Percentiles rank a stretch among this genome's conserved stretches.
phyloP scores from a whole-genome alignment of 2,329 filamentous ascomycete genomes.

The Fusarium tricinctum region DNA sequence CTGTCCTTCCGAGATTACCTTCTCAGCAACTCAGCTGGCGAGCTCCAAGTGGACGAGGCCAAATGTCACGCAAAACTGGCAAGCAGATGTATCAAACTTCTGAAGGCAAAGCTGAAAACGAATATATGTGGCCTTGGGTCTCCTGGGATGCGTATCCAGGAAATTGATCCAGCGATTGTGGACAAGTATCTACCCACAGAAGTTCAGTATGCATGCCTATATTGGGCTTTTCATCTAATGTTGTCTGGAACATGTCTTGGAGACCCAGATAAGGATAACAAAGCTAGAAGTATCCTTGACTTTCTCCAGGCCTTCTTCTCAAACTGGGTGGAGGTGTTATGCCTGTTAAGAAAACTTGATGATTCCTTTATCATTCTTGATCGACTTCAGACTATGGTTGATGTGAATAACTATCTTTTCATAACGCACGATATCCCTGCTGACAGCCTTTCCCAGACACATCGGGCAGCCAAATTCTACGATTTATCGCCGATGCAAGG shows the following conservation, averaged over 20 bases:
- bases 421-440: too few species aligned
- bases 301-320: not conserved
- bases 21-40: conserved; percentile 19
- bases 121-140: conserved; percentile 55
- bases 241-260: conserved; percentile 3
- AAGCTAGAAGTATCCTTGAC: fast-evolving
- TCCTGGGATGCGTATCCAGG: fast-evolving
- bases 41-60: conserved; percentile 51
- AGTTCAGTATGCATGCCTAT: conserved; percentile 16
- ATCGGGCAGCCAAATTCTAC: not conserved
- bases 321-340: not conserved
- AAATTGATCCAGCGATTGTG: fast-evolving
- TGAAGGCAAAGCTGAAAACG: conserved; percentile 47
- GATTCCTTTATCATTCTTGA: not conserved
- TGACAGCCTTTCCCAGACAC: not conserved
- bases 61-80: not conserved
- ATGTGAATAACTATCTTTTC: not conserved
- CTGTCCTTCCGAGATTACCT: conserved; percentile 58
- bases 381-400: not conserved
- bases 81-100: conserved; percentile 48
- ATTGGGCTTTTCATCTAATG: conserved; percentile 55
- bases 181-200: not conserved
- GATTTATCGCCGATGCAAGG: not conserved
- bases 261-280: not conserved
- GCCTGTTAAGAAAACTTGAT: fast-evolving